Conservation (phyloP, 129 eudicot species). For the Oenanthe sinensis region DNA sequence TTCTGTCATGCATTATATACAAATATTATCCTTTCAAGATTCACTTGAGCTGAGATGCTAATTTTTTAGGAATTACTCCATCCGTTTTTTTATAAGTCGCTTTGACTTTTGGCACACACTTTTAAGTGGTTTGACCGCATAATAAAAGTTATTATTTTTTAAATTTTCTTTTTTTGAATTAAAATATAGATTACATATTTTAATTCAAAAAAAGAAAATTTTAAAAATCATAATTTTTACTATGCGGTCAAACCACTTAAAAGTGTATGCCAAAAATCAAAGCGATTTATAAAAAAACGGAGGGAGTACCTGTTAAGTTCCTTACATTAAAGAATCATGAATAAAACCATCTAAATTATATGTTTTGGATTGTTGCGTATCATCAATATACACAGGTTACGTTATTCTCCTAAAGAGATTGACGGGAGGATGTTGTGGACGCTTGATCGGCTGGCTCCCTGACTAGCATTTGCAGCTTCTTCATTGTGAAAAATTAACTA, state of each 20-base stretch:
- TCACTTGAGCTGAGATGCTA: neutral
- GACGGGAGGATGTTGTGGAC: constrained; percentile 52
- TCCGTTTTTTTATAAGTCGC: too few relatives aligned
- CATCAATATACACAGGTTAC: constrained; percentile 40
- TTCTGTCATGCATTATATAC: neutral
- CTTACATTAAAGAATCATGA: neutral
- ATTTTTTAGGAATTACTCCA: neutral
- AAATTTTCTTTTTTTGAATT: too few relatives aligned
- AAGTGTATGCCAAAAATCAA: too few relatives aligned
- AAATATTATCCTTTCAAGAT: neutral
- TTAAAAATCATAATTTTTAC: too few relatives aligned
- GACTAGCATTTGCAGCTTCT: constrained; percentile 42
- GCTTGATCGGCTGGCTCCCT: constrained; percentile 82
- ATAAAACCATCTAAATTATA: neutral
- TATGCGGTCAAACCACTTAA: too few relatives aligned
- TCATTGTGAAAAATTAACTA: constrained; percentile 27
- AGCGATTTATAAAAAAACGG: too few relatives aligned
- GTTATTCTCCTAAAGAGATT: constrained; percentile 43
- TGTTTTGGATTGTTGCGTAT: neutral
- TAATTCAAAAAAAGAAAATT: too few relatives aligned
- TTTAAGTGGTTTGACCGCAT: too few relatives aligned
- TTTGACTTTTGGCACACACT: too few relatives aligned
- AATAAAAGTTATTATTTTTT: too few relatives aligned
- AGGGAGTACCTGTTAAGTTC: neutral
- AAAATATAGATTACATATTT: too few relatives aligned